Evolutionary conservation across 192 early-diverging fungal species (phyloP).

Genomic region (Spinellus fusiger): DNA sequence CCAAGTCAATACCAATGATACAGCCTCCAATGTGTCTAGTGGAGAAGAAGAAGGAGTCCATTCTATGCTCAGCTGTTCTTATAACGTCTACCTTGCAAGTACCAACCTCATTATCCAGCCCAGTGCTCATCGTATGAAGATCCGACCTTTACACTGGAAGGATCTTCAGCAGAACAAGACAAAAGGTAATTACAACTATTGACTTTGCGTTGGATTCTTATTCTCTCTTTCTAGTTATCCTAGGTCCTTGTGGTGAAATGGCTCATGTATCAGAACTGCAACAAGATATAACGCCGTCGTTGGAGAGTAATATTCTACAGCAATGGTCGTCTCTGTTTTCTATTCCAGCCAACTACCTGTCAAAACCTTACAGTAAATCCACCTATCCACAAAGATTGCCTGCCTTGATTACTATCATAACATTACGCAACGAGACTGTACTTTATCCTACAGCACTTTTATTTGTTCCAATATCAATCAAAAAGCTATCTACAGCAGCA

Average conservation of each 20-base stretch:
- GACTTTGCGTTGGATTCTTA: background rate
- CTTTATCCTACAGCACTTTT: constrained; percentile 21
- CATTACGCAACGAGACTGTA: constrained; percentile 6
- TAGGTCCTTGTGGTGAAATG: constrained; percentile 15
- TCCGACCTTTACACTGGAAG: background rate
- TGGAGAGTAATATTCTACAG: constrained; percentile 9
- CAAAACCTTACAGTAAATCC: background rate
- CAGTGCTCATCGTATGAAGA: constrained; percentile 13
- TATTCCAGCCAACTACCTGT: constrained; percentile 13
- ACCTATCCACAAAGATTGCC: background rate
- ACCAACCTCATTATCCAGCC: constrained; percentile 32
- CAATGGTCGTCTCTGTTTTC: constrained; percentile 19
- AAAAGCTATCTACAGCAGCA: constrained; percentile 10
- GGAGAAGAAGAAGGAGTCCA: background rate
- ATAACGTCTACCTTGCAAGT: constrained; percentile 22
- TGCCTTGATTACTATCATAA: background rate
- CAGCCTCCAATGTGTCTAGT: background rate
- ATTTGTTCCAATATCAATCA: constrained; percentile 14
- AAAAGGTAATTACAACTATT: background rate
- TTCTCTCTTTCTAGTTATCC: background rate
- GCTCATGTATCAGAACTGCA: background rate
- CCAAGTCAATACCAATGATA: background rate
- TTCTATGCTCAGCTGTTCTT: constrained; percentile 24
- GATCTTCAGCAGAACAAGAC: background rate
- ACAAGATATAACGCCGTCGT: constrained; percentile 4